Base-by-base conservation (phyloP, 805 yeast genomes). In the Candida pseudofarinosa region DNA sequence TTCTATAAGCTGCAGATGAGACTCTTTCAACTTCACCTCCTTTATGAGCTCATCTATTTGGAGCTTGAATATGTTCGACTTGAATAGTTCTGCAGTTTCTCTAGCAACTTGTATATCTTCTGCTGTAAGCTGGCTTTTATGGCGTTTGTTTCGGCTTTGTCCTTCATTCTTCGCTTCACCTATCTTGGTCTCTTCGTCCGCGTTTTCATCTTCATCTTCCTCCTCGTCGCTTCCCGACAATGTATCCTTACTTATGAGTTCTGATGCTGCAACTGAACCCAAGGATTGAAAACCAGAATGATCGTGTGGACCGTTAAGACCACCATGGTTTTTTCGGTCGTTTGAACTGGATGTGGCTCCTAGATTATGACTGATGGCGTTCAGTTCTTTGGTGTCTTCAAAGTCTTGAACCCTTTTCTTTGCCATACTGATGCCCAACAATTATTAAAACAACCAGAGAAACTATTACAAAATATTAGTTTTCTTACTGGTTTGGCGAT, bases 81-180 rank as follows among this genome's bases (percentile, higher is more conserved):
- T 88, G 79, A 90, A 93, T 37, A 91, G 68, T 61, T 90, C 97
- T 1, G 95, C 93, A 1, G 97, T 87, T 61, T 90, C 97, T 54
- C 96, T 77, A 0, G 97, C 96, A 2, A 85, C 76, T 54, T 91
- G 96, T 37, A 91, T 81, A 45, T 93, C 97, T 52, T 88, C 90
- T 0, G 93, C 81, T 0, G 85, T 68, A 18, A 80, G 54, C 49
- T 71, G 69, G 39, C 62, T 59, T 37, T 53, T 58, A 33, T 63
- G 70, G 42, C 63, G 67, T 48, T 70, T 69, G 8, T 64, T 57
- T 7, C 62, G 62, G 17, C 50, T 51, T 26, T 51, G 48, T 19
- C n/a, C 19, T 30, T 14, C 36, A 13, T 14, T 19, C 14, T 31
- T 39, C 35, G 10, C 33, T 39, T 7, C 40, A 17, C 41, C 45